Evolutionary conservation across 208 protist genomes (phyloP).

Genomic region (Trypanosomatidae sp.): DNA sequence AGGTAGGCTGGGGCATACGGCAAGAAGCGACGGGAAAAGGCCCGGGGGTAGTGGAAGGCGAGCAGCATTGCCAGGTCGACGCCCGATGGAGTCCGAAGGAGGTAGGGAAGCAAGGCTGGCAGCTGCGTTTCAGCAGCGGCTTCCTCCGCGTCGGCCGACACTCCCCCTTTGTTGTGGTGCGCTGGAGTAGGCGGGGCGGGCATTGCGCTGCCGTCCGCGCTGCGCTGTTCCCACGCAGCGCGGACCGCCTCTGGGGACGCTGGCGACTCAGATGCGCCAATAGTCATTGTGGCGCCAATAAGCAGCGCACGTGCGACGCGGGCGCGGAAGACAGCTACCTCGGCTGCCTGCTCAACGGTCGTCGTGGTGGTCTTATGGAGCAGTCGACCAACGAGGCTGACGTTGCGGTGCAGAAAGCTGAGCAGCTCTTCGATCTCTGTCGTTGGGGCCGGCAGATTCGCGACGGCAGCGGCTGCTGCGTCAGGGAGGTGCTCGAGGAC

Average conservation of each 20-base stretch:
- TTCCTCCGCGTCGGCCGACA: constrained; percentile 22
- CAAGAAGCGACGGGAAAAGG: constrained; percentile 54
- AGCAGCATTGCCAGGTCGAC: constrained; percentile 40
- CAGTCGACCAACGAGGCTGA: constrained; percentile 29
- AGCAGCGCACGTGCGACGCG: constrained; percentile 27
- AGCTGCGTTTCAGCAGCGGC: constrained; percentile 31
- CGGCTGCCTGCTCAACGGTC: constrained; percentile 29
- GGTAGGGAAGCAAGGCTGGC: constrained; percentile 70
- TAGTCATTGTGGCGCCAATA: constrained; percentile 9
- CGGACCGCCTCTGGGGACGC: constrained; percentile 5
- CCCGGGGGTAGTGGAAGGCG: constrained; percentile 35
- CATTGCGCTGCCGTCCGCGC: constrained; percentile 15
- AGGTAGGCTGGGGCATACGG: constrained; percentile 46
- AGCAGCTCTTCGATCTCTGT: constrained; percentile 64
- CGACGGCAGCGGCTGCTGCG: background rate
- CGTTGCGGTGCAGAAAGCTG: constrained; percentile 39
- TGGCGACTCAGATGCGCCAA: background rate
- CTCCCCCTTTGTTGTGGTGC: background rate
- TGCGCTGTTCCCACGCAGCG: constrained; percentile 18
- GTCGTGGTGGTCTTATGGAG: constrained; percentile 41
- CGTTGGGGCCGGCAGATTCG: constrained; percentile 24
- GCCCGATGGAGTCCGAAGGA: constrained; percentile 39
- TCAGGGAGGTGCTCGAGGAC: constrained; percentile 13
- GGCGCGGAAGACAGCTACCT: constrained; percentile 23
- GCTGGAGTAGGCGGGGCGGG: background rate